phyloP scores from a whole-genome alignment of 2,329 filamentous ascomycete genomes.

The Cyphellophora attinorum region DNA sequence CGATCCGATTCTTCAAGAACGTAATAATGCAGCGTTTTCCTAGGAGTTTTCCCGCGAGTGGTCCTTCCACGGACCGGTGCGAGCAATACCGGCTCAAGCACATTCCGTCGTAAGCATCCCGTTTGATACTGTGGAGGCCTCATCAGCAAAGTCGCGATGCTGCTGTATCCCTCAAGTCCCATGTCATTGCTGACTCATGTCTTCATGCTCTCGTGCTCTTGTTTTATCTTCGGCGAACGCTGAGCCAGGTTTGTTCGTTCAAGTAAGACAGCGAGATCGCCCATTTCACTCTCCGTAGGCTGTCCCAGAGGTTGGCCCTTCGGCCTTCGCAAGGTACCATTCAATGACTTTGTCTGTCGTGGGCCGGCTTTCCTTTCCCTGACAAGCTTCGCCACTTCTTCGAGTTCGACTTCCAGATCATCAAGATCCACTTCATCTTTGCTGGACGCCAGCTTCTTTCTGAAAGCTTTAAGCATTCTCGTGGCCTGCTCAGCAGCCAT shows the following conservation, averaged over 20 bases:
- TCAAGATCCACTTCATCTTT: conserved; percentile 39
- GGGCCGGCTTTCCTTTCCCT: conserved; percentile 24
- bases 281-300: conserved; percentile 10
- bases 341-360: neutral
- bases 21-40: too few relatives aligned
- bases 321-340: neutral
- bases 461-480: conserved; percentile 47
- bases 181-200: neutral
- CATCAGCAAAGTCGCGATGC: too few relatives aligned
- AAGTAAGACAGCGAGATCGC: conserved; percentile 10
- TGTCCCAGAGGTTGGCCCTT: neutral
- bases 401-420: conserved; percentile 50
- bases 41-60: too few relatives aligned
- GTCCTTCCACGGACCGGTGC: too few relatives aligned
- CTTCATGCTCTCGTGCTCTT: too few relatives aligned
- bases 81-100: too few relatives aligned
- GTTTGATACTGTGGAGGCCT: too few relatives aligned
- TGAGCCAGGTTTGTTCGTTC: conserved; percentile 8
- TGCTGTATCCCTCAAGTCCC: too few relatives aligned
- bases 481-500: conserved; percentile 49
- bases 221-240: neutral
- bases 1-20: too few relatives aligned
- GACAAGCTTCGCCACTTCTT: conserved; percentile 34
- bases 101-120: too few relatives aligned
- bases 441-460: conserved; percentile 40